Conservation (phyloP, 129 eudicot species). For the Erigeron canadensis region DNA sequence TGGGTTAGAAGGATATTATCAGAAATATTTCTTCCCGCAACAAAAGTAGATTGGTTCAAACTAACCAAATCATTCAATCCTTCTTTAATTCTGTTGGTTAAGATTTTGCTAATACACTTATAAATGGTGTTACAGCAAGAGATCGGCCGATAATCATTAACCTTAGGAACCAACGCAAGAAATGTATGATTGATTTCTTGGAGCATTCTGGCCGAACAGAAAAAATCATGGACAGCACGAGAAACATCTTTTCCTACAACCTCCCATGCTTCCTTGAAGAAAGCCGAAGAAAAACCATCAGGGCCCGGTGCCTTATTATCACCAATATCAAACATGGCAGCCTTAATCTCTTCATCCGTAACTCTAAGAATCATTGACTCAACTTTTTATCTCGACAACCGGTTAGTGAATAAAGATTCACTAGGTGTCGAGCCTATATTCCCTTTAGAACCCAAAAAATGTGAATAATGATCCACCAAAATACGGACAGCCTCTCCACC, state of each 20-base stretch:
- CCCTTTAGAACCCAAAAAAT: not conserved
- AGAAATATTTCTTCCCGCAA: not conserved
- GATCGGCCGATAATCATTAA: not conserved
- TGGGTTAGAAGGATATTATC: not conserved
- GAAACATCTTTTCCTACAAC: not conserved
- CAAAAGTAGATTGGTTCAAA: not conserved
- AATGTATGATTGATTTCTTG: not conserved
- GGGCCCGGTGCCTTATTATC: conserved; percentile 4
- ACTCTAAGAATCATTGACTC: not conserved
- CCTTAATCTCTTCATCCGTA: not conserved
- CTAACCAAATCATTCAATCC: not conserved
- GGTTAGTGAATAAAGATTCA: not conserved
- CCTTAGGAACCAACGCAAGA: not conserved
- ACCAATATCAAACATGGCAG: not conserved
- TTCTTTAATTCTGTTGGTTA: not conserved
- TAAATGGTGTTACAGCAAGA: not conserved
- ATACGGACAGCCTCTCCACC: not conserved
- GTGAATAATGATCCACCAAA: not conserved
- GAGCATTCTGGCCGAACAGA: not conserved
- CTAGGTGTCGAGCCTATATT: not conserved
- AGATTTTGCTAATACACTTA: not conserved
- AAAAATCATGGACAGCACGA: not conserved
- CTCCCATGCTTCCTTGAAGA: not conserved
- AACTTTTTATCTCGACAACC: not conserved
- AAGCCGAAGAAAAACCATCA: not conserved